Conservation (phyloP, 768 basidiomycete species). For the Heimioporus sp. region DNA sequence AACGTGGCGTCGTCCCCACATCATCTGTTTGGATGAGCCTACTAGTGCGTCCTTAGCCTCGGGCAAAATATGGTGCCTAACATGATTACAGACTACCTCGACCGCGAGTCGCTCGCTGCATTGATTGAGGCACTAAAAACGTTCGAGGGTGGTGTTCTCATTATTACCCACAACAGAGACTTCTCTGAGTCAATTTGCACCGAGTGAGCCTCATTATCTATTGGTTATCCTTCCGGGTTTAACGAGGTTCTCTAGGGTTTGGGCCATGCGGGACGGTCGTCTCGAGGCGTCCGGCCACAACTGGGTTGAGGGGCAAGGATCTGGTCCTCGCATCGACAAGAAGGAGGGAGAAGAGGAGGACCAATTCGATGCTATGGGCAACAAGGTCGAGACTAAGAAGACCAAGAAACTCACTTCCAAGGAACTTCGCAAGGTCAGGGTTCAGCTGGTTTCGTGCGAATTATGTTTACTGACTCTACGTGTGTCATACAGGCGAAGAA, state of each 20-base stretch:
- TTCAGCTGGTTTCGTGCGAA: not conserved
- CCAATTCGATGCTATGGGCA: slow-evolving; percentile 95
- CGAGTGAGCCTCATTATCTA: slow-evolving; percentile 37
- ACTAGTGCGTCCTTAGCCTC: slow-evolving; percentile 57
- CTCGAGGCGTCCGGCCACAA: slow-evolving; percentile 98
- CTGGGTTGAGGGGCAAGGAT: slow-evolving; percentile 99
- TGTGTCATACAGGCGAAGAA: slow-evolving; percentile 63
- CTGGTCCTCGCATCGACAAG: slow-evolving; percentile 94
- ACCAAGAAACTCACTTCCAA: slow-evolving; percentile 78
- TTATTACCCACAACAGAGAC: slow-evolving; percentile 98
- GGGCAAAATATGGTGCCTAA: not conserved
- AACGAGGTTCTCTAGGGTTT: slow-evolving; percentile 51
- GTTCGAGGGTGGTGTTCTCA: slow-evolving; percentile 97
- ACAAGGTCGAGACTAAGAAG: slow-evolving; percentile 90
- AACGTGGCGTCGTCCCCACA: slow-evolving; percentile 97
- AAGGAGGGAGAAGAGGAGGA: slow-evolving; percentile 88
- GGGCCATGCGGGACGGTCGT: slow-evolving; percentile 98
- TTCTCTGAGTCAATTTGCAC: slow-evolving; percentile 98
- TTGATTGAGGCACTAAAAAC: slow-evolving; percentile 97
- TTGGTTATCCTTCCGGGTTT: not conserved
- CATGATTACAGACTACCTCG: slow-evolving; percentile 78
- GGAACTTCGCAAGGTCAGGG: slow-evolving; percentile 75
- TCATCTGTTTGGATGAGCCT: slow-evolving; percentile 96
- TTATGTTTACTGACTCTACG: slow-evolving; percentile 9
- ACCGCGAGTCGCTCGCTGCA: slow-evolving; percentile 98